These are phyloP conservation scores for Mediolabrus comicus DNA, from an alignment of 108 stramenopile genomes.

Conservation along the genomic window DNA sequence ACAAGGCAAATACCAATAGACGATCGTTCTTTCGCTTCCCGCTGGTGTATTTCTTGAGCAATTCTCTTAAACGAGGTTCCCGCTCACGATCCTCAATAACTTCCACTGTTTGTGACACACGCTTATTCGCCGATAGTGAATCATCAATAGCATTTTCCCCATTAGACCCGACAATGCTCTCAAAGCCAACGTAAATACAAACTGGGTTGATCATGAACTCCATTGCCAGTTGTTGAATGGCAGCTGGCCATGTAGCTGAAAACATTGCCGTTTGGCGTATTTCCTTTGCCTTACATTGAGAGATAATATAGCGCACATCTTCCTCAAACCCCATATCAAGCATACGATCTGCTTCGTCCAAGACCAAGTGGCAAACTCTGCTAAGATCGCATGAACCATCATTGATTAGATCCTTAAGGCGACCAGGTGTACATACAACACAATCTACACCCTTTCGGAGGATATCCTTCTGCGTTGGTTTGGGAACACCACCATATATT, in stretches of 20 bases:
- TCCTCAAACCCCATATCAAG: constrained; percentile 75
- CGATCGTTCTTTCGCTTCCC: constrained; percentile 64
- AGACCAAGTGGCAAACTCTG: constrained; percentile 78
- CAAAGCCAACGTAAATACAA: constrained; percentile 87
- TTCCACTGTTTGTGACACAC: constrained; percentile 93
- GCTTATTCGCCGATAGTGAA: constrained; percentile 92
- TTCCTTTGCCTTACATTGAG: constrained; percentile 56
- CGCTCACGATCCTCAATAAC: constrained; percentile 91
- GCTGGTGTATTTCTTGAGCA: constrained; percentile 76
- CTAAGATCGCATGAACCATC: constrained; percentile 82
- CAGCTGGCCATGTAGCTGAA: constrained; percentile 97
- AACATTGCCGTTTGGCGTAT: constrained; percentile 96
- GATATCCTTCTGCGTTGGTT: constrained; percentile 76
- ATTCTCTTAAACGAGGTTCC: constrained; percentile 72
- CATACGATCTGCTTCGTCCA: constrained; percentile 96
- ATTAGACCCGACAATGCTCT: constrained; percentile 75
- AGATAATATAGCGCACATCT: constrained; percentile 81
- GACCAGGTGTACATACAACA: constrained; percentile 96
- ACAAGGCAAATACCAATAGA: constrained; percentile 93
- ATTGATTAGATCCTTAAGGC: constrained; percentile 92
- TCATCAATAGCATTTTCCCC: constrained; percentile 76
- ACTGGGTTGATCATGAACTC: constrained; percentile 87
- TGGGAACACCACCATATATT: constrained; percentile 97
- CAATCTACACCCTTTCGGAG: constrained; percentile 82
- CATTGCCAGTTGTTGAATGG: constrained; percentile 88